Evolutionary conservation across 2,329 filamentous ascomycete species (phyloP).

Genomic region (Apiospora sp.): DNA sequence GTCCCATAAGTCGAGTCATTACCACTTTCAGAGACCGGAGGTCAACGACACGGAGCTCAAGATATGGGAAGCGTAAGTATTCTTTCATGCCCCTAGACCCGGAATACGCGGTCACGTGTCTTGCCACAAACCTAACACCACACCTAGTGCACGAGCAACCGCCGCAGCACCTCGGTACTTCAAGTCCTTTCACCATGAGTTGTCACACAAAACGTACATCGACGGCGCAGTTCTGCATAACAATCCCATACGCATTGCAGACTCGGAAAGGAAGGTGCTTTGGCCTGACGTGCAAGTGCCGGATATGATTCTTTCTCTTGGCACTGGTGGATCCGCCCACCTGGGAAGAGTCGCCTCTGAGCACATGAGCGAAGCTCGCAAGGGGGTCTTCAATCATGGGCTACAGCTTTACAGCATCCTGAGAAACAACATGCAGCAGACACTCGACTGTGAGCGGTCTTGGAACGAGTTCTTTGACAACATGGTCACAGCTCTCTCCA

Average conservation of each 20-base stretch:
- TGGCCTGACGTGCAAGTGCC: conserved; percentile 19
- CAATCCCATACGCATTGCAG: conserved; percentile 59
- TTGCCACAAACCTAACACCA: not conserved
- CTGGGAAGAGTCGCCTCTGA: conserved; percentile 39
- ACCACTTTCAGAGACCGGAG: not conserved
- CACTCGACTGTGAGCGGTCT: conserved; percentile 32
- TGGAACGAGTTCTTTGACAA: conserved; percentile 36
- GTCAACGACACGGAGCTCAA: conserved; percentile 30
- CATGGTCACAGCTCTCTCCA: conserved; percentile 21
- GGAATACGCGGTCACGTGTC: not conserved
- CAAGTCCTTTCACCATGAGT: conserved; percentile 57
- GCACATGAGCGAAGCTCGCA: conserved; percentile 39
- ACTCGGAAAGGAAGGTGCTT: conserved; percentile 38
- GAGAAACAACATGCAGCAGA: conserved; percentile 37
- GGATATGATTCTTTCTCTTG: conserved; percentile 21
- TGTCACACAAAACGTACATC: conserved; percentile 54
- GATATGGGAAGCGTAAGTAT: conserved; percentile 56
- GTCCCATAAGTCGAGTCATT: conserved; percentile 28
- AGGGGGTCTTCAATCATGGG: conserved; percentile 38
- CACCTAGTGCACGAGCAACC: conserved; percentile 52
- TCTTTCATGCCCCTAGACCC: not conserved
- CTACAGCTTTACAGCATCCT: conserved; percentile 32
- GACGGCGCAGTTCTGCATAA: conserved; percentile 59
- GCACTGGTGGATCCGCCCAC: conserved; percentile 14
- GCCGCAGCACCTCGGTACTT: conserved; percentile 59